Evolutionary conservation across 2,329 filamentous ascomycete genomes (phyloP).

Genomic region (Pleoardoris graminearum): DNA sequence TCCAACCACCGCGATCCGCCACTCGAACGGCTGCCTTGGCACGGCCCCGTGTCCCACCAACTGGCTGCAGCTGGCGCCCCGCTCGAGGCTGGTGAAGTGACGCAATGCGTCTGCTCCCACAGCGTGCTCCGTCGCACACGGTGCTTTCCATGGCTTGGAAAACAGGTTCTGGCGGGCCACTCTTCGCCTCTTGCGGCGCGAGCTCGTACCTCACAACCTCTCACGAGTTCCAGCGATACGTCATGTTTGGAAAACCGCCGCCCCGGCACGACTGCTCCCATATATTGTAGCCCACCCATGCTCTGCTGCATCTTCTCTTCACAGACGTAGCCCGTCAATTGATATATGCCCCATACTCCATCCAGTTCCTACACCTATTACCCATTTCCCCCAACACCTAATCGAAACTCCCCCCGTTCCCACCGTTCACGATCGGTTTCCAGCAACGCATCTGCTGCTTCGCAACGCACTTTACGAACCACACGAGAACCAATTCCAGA

Average conservation of each 20-base stretch:
- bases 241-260: slow-evolving; percentile 35
- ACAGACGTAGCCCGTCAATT: slow-evolving; percentile 43
- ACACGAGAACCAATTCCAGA: slow-evolving; percentile 36
- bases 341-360: slow-evolving; percentile 55
- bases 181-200: slow-evolving; percentile 33
- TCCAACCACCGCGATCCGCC: neutral
- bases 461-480: slow-evolving; percentile 36
- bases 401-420: slow-evolving; percentile 46
- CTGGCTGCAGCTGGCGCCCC: slow-evolving; percentile 39
- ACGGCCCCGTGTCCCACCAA: slow-evolving; percentile 28
- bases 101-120: slow-evolving; percentile 38
- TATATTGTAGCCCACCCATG: slow-evolving; percentile 33
- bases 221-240: slow-evolving; percentile 29
- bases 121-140: slow-evolving; percentile 32
- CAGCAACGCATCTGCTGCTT: slow-evolving; percentile 39
- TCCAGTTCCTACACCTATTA: slow-evolving; percentile 55
- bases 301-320: slow-evolving; percentile 21
- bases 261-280: slow-evolving; percentile 27
- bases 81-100: slow-evolving; percentile 39
- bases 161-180: slow-evolving; percentile 42
- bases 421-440: slow-evolving; percentile 46
- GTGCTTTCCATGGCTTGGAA: slow-evolving; percentile 28
- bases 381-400: slow-evolving; percentile 56
- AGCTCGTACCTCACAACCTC: slow-evolving; percentile 29
- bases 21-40: slow-evolving; percentile 26